Evolutionary conservation across 768 basidiomycete species (phyloP).

Genomic region (Mycena metata): DNA sequence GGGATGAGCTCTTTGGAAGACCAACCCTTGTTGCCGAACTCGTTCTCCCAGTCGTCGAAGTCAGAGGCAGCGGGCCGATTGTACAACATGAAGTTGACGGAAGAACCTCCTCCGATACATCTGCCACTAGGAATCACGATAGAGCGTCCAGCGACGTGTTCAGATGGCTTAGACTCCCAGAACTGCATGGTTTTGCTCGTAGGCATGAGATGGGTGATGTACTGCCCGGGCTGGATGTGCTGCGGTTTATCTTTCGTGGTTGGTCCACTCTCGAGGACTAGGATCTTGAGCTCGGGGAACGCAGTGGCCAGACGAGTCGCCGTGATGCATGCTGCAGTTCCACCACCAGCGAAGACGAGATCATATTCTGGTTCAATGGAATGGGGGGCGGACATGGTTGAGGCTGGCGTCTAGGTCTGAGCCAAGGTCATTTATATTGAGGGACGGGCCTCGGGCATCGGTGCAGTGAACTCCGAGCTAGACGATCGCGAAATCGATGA

Average conservation of each 20-base stretch:
- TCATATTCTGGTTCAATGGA: not conserved
- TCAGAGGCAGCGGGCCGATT: conserved; percentile 32
- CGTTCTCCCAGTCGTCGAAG: conserved; percentile 46
- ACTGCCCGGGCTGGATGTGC: conserved; percentile 56
- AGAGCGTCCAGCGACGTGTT: conserved; percentile 47
- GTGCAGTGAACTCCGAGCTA: too few species aligned
- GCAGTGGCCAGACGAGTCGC: conserved; percentile 56
- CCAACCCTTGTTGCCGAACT: conserved; percentile 41
- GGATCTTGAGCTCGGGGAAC: conserved; percentile 55
- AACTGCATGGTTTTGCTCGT: conserved; percentile 49
- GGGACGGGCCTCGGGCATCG: too few species aligned
- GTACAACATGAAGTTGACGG: conserved; percentile 53
- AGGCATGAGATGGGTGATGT: conserved; percentile 47
- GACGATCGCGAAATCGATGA: too few species aligned
- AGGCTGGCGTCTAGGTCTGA: too few species aligned
- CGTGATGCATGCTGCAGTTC: conserved; percentile 54
- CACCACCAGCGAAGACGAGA: conserved; percentile 44
- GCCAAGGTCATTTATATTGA: too few species aligned
- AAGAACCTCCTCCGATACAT: conserved; percentile 59
- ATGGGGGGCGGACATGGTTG: not conserved
- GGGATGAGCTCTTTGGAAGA: conserved; percentile 43
- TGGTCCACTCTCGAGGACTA: conserved; percentile 59
- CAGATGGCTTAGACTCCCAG: conserved; percentile 47
- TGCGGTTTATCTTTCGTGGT: conserved; percentile 47
- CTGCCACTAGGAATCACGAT: conserved; percentile 49